phyloP scores from a whole-genome alignment of 139 green algal genomes.

The Trebouxia sp. region DNA sequence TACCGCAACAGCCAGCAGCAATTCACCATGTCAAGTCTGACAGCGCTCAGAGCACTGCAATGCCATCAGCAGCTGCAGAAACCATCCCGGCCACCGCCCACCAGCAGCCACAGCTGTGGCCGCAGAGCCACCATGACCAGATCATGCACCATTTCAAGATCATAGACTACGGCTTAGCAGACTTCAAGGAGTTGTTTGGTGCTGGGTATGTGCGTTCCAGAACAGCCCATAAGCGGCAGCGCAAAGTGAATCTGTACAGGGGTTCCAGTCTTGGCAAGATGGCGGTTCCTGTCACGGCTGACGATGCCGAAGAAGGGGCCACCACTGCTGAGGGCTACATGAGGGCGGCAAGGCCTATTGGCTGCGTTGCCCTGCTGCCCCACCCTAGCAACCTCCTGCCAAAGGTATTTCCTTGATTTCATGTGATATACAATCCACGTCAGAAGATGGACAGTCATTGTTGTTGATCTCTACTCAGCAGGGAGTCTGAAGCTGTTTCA shows the following conservation, averaged over 20 bases:
- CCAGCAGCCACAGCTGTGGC: neutral
- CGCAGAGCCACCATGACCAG: neutral
- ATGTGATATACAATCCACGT: neutral
- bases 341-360: constrained; percentile 7
- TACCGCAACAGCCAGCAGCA: neutral
- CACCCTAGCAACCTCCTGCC: constrained; percentile 11
- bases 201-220: neutral
- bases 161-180: constrained; percentile 36
- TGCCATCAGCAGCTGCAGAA: neutral
- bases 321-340: neutral
- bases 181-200: constrained; percentile 28
- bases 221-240: neutral
- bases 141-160: constrained; percentile 33
- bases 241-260: neutral
- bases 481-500: too few species aligned
- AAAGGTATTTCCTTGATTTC: neutral
- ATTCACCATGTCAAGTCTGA: constrained; percentile 18
- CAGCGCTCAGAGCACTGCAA: neutral
- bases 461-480: too few species aligned
- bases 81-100: neutral
- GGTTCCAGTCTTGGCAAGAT: constrained; percentile 13
- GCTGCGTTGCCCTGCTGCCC: neutral
- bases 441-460: too few species aligned
- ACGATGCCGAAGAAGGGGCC: neutral
- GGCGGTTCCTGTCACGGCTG: constrained; percentile 4